phyloP scores from a whole-genome alignment of 257 asterid genomes.

The Nicotiana tabacum region DNA sequence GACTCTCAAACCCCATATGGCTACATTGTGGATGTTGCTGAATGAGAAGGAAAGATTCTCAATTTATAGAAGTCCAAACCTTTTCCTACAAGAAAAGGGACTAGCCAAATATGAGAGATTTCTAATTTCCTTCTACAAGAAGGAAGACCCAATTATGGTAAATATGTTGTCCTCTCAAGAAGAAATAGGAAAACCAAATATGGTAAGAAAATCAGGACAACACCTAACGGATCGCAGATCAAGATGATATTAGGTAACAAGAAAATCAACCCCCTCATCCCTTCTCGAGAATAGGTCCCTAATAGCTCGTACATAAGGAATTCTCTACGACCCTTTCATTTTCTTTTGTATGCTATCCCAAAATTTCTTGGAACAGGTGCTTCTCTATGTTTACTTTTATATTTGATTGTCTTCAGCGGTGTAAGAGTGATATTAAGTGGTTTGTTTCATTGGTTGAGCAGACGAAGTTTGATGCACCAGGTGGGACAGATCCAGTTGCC shows the following conservation, averaged over 20 bases:
- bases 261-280: background rate
- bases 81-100: too few species aligned
- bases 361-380: background rate
- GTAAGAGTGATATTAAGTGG: background rate
- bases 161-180: too few species aligned
- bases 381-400: background rate
- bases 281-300: background rate
- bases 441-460: constrained; percentile 15
- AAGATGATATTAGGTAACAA: background rate
- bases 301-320: background rate
- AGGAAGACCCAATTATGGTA: too few species aligned
- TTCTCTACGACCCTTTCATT: background rate
- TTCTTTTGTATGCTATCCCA: background rate
- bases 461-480: constrained; percentile 69
- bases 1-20: too few species aligned
- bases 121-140: too few species aligned
- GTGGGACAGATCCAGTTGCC: constrained; percentile 69
- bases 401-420: background rate
- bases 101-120: too few species aligned
- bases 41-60: too few species aligned
- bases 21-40: too few species aligned
- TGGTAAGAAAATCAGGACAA: too few species aligned
- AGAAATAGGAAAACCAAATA: too few species aligned
- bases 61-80: too few species aligned
- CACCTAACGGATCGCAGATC: background rate